Evolutionary conservation across 164 flowering plant species (phyloP).

Genomic region (Amborella trichopoda): DNA sequence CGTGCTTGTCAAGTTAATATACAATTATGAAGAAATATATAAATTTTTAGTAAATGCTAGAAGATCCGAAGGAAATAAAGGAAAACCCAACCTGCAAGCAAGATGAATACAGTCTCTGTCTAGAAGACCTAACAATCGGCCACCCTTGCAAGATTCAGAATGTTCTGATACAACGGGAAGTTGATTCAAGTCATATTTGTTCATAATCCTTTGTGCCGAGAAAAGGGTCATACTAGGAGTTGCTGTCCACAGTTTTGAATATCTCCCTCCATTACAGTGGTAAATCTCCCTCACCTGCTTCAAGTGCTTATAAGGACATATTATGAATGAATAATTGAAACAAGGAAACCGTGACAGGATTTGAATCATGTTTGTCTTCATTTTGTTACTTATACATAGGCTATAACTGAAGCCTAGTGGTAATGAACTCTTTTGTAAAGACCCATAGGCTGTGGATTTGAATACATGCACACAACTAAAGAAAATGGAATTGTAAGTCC

Average conservation of each 20-base stretch:
- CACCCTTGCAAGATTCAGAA: constrained; percentile 17
- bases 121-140: constrained; percentile 50
- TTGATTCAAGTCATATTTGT: constrained; percentile 35
- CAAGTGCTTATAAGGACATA: no score
- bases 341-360: constrained; percentile 21
- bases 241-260: constrained; percentile 39
- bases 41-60: no score
- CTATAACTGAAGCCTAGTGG: background rate
- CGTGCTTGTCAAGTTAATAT: no score
- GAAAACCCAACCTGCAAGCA: constrained; percentile 46
- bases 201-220: constrained; percentile 43
- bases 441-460: background rate
- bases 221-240: constrained; percentile 58
- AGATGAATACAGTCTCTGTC: constrained; percentile 59
- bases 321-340: constrained; percentile 39
- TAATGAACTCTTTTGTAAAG: background rate
- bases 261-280: constrained; percentile 23
- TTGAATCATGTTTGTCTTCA: background rate
- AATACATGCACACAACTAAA: background rate
- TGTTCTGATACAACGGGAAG: constrained; percentile 60
- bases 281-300: no score
- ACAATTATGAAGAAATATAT: no score
- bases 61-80: no score
- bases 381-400: background rate
- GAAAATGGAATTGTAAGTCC: no score